Conservation (phyloP, 2,329 filamentous ascomycete species). For the Stachybotrys echinatus region DNA sequence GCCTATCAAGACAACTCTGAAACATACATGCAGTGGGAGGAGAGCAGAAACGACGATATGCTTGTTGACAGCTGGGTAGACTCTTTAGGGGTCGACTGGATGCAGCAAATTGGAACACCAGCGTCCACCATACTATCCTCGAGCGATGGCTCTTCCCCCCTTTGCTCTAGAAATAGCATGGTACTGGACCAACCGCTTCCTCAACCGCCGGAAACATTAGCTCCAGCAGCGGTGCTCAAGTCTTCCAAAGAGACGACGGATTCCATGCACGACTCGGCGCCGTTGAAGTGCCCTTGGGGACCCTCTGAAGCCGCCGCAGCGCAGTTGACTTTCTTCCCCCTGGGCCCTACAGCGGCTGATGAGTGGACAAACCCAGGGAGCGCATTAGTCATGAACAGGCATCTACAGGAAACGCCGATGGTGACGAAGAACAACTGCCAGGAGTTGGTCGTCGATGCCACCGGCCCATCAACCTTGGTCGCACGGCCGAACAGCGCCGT, state of each 20-base stretch:
- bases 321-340: not conserved
- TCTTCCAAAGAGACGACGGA: not conserved
- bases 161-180: not conserved
- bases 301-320: not conserved
- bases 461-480: not conserved
- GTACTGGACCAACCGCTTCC: not conserved
- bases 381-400: not conserved
- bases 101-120: constrained; percentile 1
- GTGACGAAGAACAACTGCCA: not conserved
- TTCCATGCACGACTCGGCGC: not conserved
- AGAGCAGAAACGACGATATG: not conserved
- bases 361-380: not conserved
- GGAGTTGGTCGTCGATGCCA: too few species aligned
- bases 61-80: constrained; percentile 1
- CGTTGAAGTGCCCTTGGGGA: not conserved
- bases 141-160: not conserved
- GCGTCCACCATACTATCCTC: not conserved
- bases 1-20: not conserved
- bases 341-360: not conserved
- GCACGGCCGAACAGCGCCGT: not conserved
- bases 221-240: not conserved
- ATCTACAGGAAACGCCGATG: not conserved
- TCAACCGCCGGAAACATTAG: not conserved
- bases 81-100: not conserved
- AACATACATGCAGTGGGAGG: not conserved